A percentile compares a stretch with the other conserved stretches of the same genome.
Conservation (phyloP, 176 grass and related monocot species). For the Urochloa ruziziensis region DNA sequence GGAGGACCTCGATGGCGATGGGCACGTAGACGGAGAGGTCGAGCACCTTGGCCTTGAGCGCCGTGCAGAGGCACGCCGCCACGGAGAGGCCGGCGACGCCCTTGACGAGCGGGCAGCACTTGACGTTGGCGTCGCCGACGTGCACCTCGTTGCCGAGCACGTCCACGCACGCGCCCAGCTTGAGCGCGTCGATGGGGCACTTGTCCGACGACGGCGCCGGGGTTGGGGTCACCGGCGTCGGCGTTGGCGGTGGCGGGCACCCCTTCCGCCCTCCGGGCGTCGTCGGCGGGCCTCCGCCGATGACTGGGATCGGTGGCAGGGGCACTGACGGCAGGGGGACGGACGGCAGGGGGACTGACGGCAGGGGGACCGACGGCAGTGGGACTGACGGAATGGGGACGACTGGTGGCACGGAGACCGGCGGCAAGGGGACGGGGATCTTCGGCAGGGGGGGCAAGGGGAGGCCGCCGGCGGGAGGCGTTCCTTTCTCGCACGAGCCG, state of each 20-base stretch:
- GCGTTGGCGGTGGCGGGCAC: slow-evolving; percentile 40
- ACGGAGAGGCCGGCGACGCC: slow-evolving; percentile 45
- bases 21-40: slow-evolving; percentile 49
- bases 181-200: slow-evolving; percentile 63
- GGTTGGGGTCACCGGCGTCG: background rate
- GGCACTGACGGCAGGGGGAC: background rate
- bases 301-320: background rate
- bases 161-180: slow-evolving; percentile 58
- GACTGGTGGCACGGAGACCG: background rate
- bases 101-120: slow-evolving; percentile 54
- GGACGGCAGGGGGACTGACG: background rate
- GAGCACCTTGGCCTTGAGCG: slow-evolving; percentile 67
- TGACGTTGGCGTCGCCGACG: slow-evolving; percentile 48
- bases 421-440: background rate
- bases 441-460: background rate
- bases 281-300: slow-evolving; percentile 23
- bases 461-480: background rate
- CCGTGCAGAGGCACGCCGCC: slow-evolving; percentile 66
- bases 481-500: background rate
- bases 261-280: slow-evolving; percentile 38
- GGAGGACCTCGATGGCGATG: slow-evolving; percentile 50
- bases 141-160: slow-evolving; percentile 54
- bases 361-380: background rate
- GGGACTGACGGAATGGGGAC: background rate
- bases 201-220: slow-evolving; percentile 33